These are phyloP conservation scores for Beauveria sp. DNA, from an alignment of 2,329 filamentous ascomycete genomes.

Conservation along the genomic window DNA sequence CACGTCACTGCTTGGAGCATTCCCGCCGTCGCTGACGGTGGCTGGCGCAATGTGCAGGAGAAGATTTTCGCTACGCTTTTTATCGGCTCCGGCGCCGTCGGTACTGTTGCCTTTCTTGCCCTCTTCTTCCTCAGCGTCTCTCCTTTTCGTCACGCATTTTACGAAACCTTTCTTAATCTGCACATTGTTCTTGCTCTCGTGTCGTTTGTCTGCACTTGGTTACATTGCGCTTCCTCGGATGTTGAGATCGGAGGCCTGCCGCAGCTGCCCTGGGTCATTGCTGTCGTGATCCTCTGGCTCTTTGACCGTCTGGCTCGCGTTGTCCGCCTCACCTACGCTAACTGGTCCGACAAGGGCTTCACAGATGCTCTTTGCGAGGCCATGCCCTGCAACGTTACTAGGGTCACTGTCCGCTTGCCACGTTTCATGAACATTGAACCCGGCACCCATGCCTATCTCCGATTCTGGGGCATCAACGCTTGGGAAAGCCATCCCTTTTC, in stretches of 20 bases:
- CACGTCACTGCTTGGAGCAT: conserved; percentile 70
- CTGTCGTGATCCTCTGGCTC: conserved; percentile 70
- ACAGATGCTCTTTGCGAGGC: conserved; percentile 61
- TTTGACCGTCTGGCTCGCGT: conserved; percentile 61
- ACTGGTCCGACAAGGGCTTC: conserved; percentile 50
- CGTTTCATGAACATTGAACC: conserved; percentile 59
- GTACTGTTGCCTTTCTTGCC: conserved; percentile 52
- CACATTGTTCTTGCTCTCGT: conserved; percentile 72
- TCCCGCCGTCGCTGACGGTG: conserved; percentile 59
- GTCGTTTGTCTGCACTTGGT: conserved; percentile 63
- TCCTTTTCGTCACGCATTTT: conserved; percentile 85
- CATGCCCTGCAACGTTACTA: conserved; percentile 61
- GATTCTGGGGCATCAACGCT: conserved; percentile 55
- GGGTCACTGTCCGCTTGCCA: conserved; percentile 63
- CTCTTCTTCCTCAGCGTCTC: conserved; percentile 67
- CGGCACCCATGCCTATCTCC: conserved; percentile 68
- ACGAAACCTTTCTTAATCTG: conserved; percentile 87
- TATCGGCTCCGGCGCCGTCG: conserved; percentile 57
- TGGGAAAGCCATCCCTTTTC: conserved; percentile 77
- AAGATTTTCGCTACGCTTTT: conserved; percentile 54
- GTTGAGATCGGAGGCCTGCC: conserved; percentile 57
- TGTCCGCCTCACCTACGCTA: conserved; percentile 56
- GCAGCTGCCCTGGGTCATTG: conserved; percentile 67
- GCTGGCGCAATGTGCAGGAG: conserved; percentile 49
- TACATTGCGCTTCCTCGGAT: conserved; percentile 63